Conservation (phyloP, 371 early-diverging fungal genomes). For the Mortierella sp. region DNA sequence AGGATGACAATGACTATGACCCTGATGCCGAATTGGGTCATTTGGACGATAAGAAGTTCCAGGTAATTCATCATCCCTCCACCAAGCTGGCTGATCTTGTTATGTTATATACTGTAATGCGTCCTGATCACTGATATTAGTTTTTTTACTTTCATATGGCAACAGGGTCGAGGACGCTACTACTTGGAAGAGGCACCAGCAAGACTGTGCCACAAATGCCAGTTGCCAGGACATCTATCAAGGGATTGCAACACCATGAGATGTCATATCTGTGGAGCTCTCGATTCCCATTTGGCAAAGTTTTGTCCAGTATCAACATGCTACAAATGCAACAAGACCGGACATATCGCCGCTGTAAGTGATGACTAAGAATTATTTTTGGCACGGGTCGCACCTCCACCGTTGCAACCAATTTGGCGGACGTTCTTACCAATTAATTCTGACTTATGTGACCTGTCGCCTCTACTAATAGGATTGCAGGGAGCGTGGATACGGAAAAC, state of each 20-base stretch:
- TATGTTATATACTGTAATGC: no score
- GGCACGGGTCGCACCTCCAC: neutral
- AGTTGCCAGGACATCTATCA: neutral
- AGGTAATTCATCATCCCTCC: slow-evolving; percentile 18
- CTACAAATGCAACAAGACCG: slow-evolving; percentile 39
- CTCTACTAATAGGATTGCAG: slow-evolving; percentile 28
- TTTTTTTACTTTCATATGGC: neutral
- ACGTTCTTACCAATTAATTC: neutral
- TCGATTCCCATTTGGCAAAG: slow-evolving; percentile 11
- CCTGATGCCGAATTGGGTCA: slow-evolving; percentile 35
- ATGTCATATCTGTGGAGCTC: slow-evolving; percentile 45
- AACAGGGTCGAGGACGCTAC: slow-evolving; percentile 1
- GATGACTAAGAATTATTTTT: neutral
- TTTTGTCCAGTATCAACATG: slow-evolving; percentile 35
- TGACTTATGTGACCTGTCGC: neutral
- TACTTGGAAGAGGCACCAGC: neutral
- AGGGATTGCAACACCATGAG: neutral
- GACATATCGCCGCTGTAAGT: slow-evolving; percentile 37
- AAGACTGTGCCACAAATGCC: slow-evolving; percentile 4
- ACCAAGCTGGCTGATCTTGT: neutral
- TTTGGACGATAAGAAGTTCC: slow-evolving; percentile 40
- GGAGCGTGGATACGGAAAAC: slow-evolving; percentile 15
- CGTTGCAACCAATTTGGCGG: neutral
- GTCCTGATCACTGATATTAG: neutral
- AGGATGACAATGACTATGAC: slow-evolving; percentile 27